Evolutionary conservation across 768 basidiomycete species (phyloP).

Genomic region (Macrolepiota fuliginosa): DNA sequence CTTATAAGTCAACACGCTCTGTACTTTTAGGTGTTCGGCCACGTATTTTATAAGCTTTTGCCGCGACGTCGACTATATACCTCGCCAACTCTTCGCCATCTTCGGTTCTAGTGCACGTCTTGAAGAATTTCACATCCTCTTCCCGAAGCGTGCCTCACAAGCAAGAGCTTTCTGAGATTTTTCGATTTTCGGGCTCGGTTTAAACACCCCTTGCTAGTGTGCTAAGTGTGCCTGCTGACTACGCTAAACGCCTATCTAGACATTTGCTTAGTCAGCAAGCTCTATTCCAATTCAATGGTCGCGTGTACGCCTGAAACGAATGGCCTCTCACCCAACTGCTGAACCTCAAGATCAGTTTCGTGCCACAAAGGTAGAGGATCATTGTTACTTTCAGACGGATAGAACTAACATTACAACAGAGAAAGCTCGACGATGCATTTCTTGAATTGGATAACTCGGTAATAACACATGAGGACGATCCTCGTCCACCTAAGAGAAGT

Average conservation of each 20-base stretch:
- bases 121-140: background rate
- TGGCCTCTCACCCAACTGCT: constrained; percentile 1
- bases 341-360: constrained; percentile 4
- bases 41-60: constrained; percentile 30
- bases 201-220: too few species aligned
- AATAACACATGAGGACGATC: constrained; percentile 32
- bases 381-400: background rate
- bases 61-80: constrained; percentile 34
- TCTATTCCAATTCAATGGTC: background rate
- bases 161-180: too few species aligned
- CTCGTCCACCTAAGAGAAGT: constrained; percentile 52
- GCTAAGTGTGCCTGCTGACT: too few species aligned
- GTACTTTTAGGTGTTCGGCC: too few species aligned
- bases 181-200: too few species aligned
- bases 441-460: constrained; percentile 68
- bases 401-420: constrained; percentile 32
- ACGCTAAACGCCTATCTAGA: too few species aligned
- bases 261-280: constrained; percentile 2
- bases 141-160: too few species aligned
- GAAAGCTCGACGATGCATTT: constrained; percentile 83
- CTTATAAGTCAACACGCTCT: too few species aligned
- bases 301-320: background rate
- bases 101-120: constrained; percentile 26
- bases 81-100: constrained; percentile 34
- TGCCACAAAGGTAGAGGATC: constrained; percentile 39